Base-by-base conservation (phyloP, 2,329 filamentous ascomycete species). In the Leptographium lundbergii region DNA sequence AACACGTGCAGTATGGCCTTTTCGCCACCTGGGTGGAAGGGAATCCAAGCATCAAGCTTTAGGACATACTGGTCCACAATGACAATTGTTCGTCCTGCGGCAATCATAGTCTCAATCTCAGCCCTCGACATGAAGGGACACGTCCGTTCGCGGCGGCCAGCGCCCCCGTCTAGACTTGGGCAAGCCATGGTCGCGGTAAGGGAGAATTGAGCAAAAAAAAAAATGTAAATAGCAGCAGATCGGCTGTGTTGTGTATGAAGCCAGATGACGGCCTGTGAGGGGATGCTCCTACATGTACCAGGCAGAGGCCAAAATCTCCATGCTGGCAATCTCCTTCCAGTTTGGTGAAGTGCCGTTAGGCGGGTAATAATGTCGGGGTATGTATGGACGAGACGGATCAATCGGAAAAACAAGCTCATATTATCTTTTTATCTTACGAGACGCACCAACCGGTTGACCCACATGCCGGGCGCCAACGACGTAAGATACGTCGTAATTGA, bases 1-100 rank as follows among this genome's bases (percentile, higher is more conserved):
- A 97, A 82, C 90, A 96, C 94, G 69, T 99, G 94, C 69, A 84
- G 77, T 64, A 99, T 95, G 58, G 92, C 82, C 73, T 91, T 94
- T 67, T 92, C 86, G 65, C 94, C 94, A 60, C 94, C 94, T 14
- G 94, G 94, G 68, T 97, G 94, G 68, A 88, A 96, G 57, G 83
- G 83, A 57, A 95, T 75, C 89, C 91, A 99, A 47, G 86, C 80
- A 71, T 97, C 92, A 36, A 90, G 85, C 74, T 91, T 96, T 65
- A 97, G 73, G 11, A 96, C 91, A 66, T 84, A 82, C 61, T 84
- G 80, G 65, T 96, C 84, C 61, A 94, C 78, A 57, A 99, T 90
- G 62, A 96, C 80, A 59, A 99, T 81, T 63, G 83, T 82, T 60
- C 82, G 81, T 5, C 91, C 92, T 60, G 88, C 83, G 7, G 91